Conservation (phyloP, 2,329 filamentous ascomycete genomes). For the Lasiodiplodia theobromae region DNA sequence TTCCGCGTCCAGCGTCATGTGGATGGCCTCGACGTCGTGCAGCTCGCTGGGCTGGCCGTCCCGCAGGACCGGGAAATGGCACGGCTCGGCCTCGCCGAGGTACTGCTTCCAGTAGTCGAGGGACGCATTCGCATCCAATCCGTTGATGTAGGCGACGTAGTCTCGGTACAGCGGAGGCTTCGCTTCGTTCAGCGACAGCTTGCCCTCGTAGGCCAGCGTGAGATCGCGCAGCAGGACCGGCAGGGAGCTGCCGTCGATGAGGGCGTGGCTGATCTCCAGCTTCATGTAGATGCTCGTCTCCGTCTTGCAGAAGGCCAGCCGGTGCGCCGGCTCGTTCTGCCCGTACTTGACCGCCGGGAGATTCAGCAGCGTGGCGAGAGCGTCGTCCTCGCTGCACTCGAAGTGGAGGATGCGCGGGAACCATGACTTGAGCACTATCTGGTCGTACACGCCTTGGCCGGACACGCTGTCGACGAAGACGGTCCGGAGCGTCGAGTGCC, state of each 20-base stretch:
- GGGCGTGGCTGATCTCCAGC: slow-evolving; percentile 60
- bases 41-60: slow-evolving; percentile 30
- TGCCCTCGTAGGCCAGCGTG: slow-evolving; percentile 53
- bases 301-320: neutral
- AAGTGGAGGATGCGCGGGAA: slow-evolving; percentile 23
- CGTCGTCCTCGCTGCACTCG: slow-evolving; percentile 28
- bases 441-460: slow-evolving; percentile 41
- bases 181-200: slow-evolving; percentile 41
- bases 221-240: slow-evolving; percentile 58
- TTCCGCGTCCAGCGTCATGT: slow-evolving; percentile 47
- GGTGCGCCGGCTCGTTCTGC: slow-evolving; percentile 50
- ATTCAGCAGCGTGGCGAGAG: slow-evolving; percentile 33
- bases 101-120: slow-evolving; percentile 49
- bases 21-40: slow-evolving; percentile 10
- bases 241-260: slow-evolving; percentile 61
- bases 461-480: slow-evolving; percentile 44
- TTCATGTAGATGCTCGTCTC: slow-evolving; percentile 33
- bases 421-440: slow-evolving; percentile 36
- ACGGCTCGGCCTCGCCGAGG: slow-evolving; percentile 48
- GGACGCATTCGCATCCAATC: slow-evolving; percentile 20
- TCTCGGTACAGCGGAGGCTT: slow-evolving; percentile 47
- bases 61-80: slow-evolving; percentile 47
- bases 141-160: slow-evolving; percentile 45
- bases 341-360: slow-evolving; percentile 35
- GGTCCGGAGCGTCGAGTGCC: slow-evolving; percentile 42